Conservation (phyloP, 2,329 filamentous ascomycete species). For the Coleophoma cylindrospora region DNA sequence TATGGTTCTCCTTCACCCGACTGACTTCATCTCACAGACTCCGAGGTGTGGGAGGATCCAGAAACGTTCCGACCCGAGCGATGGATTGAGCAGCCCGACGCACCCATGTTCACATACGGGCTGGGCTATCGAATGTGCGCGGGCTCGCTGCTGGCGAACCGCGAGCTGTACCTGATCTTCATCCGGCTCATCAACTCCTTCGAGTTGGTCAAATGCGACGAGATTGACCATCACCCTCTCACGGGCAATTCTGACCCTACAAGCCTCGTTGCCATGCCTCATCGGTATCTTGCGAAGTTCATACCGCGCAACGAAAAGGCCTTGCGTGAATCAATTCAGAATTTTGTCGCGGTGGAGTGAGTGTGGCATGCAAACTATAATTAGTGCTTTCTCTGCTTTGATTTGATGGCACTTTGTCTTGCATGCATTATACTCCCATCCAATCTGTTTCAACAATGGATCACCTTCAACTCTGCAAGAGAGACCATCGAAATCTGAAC, state of each 20-base stretch:
- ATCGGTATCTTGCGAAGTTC: conserved; percentile 51
- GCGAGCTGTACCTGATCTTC: conserved; percentile 61
- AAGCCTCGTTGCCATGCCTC: conserved; percentile 56
- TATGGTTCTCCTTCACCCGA: no score
- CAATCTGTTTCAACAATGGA: no score
- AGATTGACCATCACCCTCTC: conserved; percentile 54
- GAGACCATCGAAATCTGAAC: no score
- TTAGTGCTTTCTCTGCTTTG: no score
- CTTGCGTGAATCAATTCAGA: conserved; percentile 35
- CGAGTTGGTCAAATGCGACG: conserved; percentile 47
- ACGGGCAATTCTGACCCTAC: conserved; percentile 55
- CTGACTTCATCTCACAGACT: conserved; percentile 27
- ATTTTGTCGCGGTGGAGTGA: conserved; percentile 12
- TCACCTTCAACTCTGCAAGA: no score
- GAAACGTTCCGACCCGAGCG: conserved; percentile 55
- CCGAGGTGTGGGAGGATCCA: conserved; percentile 52
- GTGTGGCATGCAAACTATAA: no score
- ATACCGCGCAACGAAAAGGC: conserved; percentile 45
- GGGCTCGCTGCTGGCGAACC: conserved; percentile 56
- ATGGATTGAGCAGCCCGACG: conserved; percentile 57
- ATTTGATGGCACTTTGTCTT: no score
- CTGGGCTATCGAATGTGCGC: conserved; percentile 66
- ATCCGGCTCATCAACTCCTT: conserved; percentile 58
- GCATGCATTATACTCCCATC: no score
- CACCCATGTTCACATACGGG: conserved; percentile 59